phyloP scores from a whole-genome alignment of 225 moss, liverwort and hornwort species.

The Antitrichia curtipendula region DNA sequence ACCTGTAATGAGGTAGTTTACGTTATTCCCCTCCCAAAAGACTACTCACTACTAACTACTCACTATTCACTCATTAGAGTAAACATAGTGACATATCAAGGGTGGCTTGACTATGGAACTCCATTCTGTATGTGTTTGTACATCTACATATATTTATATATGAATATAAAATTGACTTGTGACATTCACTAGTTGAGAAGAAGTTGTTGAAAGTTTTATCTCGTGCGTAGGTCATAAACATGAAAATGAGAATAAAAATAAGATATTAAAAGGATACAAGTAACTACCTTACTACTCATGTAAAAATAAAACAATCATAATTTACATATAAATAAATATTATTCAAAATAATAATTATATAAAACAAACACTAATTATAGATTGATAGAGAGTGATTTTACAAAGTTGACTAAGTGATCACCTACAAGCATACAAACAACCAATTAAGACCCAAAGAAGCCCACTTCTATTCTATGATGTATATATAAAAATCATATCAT shows the following conservation, averaged over 20 bases:
- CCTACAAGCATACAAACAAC: neutral
- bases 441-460: neutral
- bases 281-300: neutral
- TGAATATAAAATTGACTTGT: neutral
- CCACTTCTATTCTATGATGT: neutral
- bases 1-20: too few species aligned
- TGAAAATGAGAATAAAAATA: neutral
- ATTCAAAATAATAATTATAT: neutral
- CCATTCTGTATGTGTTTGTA: neutral
- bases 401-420: neutral
- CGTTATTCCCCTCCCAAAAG: rapidly evolving
- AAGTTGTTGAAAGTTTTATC: neutral
- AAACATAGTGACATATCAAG: neutral
- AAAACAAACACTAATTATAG: neutral
- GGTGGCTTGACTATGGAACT: neutral
- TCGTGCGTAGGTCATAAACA: rapidly evolving
- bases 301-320: neutral
- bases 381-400: neutral
- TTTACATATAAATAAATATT: neutral
- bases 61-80: neutral
- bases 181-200: neutral
- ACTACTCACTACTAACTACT: neutral
- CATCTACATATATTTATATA: neutral
- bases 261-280: rapidly evolving
- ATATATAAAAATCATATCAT: neutral